These are phyloP conservation scores for Zalaria sp. DNA, from an alignment of 2,329 filamentous ascomycete genomes.

Conservation along the genomic window DNA sequence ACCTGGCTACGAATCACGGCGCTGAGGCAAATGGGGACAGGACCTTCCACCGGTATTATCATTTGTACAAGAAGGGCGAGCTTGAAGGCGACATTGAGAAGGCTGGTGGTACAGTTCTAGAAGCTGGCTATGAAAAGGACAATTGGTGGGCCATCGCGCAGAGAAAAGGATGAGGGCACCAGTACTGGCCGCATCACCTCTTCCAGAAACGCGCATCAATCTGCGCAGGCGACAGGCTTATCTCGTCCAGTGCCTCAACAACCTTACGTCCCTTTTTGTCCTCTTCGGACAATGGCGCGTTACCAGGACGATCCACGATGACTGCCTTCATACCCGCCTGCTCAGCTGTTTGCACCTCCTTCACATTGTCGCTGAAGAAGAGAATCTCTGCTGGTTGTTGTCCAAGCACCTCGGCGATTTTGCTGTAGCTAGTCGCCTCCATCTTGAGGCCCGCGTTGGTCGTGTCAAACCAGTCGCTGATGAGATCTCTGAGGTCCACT, in stretches of 20 bases:
- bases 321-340: slow-evolving; percentile 27
- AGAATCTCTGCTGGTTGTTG: slow-evolving; percentile 43
- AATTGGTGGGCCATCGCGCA: slow-evolving; percentile 85
- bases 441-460: slow-evolving; percentile 66
- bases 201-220: slow-evolving; percentile 4
- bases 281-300: slow-evolving; percentile 44
- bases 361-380: slow-evolving; percentile 72
- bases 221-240: slow-evolving; percentile 7
- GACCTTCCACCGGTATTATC: slow-evolving; percentile 84
- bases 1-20: slow-evolving; percentile 13
- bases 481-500: slow-evolving; percentile 42
- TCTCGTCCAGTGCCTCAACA: slow-evolving; percentile 9
- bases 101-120: slow-evolving; percentile 62
- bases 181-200: background rate
- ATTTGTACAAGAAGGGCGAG: slow-evolving; percentile 78
- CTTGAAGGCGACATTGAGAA: slow-evolving; percentile 63
- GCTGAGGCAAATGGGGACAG: slow-evolving; percentile 20
- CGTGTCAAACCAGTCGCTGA: slow-evolving; percentile 64
- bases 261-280: slow-evolving; percentile 21
- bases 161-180: slow-evolving; percentile 1
- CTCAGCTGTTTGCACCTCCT: slow-evolving; percentile 33
- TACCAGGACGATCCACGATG: slow-evolving; percentile 49
- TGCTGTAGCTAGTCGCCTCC: slow-evolving; percentile 51
- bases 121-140: slow-evolving; percentile 85
- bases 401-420: slow-evolving; percentile 41